Conservation (phyloP, 768 basidiomycete genomes). For the Postia placenta region DNA sequence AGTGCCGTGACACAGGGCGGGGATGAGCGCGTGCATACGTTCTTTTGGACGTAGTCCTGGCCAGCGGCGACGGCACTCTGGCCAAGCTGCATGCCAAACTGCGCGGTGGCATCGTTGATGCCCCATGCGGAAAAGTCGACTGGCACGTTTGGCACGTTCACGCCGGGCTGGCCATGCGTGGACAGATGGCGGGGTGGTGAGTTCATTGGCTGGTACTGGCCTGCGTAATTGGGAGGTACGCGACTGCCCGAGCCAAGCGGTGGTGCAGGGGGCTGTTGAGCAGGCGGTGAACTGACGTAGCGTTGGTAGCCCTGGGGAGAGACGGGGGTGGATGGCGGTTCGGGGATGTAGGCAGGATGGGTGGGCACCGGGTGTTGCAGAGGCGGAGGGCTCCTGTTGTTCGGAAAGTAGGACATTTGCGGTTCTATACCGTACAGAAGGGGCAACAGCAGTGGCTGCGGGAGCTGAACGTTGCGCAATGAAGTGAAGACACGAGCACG, state of each 20-base stretch:
- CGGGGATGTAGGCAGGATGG: conserved; percentile 80
- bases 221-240: conserved; percentile 6
- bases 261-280: conserved; percentile 22
- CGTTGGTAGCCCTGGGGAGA: conserved; percentile 75
- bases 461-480: too few relatives aligned
- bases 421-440: not conserved
- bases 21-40: conserved; percentile 43
- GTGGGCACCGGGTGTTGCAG: conserved; percentile 87
- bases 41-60: conserved; percentile 93
- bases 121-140: conserved; percentile 71
- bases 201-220: conserved; percentile 21
- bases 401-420: conserved; percentile 31
- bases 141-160: conserved; percentile 28
- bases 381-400: conserved; percentile 60
- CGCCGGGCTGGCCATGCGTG: conserved; percentile 29
- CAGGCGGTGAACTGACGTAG: conserved; percentile 56
- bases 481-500: too few relatives aligned
- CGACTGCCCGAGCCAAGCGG: conserved; percentile 5
- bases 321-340: conserved; percentile 69
- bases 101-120: conserved; percentile 88
- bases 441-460: conserved; percentile 3
- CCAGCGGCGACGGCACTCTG: conserved; percentile 88
- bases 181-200: conserved; percentile 7
- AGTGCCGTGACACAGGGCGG: conserved; percentile 1
- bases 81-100: conserved; percentile 95